These are phyloP conservation scores for Carpinus viminea DNA, from an alignment of 306 rosid species.

Conservation along the genomic window DNA sequence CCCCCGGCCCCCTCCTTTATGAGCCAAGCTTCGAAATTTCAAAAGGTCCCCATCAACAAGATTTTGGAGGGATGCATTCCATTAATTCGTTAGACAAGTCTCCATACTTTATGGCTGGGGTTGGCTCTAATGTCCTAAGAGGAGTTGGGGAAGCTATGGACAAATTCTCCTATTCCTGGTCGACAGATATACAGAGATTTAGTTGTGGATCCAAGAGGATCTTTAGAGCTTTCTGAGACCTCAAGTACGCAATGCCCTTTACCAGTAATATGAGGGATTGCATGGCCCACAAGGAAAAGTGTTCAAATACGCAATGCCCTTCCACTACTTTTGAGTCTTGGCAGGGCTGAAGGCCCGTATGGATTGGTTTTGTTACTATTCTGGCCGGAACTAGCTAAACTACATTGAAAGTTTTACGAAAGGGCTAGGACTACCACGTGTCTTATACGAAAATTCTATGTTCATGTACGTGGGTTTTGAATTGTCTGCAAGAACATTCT, in stretches of 20 bases:
- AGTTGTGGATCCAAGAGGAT: slow-evolving; percentile 50
- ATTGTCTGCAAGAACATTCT: background rate
- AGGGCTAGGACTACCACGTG: background rate
- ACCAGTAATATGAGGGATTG: slow-evolving; percentile 42
- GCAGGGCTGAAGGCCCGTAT: too few species aligned
- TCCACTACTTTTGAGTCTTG: too few species aligned
- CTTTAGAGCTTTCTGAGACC: slow-evolving; percentile 45
- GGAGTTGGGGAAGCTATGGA: slow-evolving; percentile 22
- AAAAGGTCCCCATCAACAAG: slow-evolving; percentile 42
- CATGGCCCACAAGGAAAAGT: slow-evolving; percentile 19
- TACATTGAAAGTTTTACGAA: background rate
- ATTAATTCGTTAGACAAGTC: slow-evolving; percentile 42
- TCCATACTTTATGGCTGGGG: slow-evolving; percentile 27
- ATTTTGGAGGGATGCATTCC: slow-evolving; percentile 42
- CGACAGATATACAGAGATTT: slow-evolving; percentile 21
- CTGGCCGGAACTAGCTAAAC: background rate
- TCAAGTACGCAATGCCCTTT: slow-evolving; percentile 56
- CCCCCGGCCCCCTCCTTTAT: background rate
- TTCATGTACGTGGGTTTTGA: background rate
- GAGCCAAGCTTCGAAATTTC: background rate
- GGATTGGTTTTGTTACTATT: too few species aligned
- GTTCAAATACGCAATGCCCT: background rate
- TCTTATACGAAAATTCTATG: background rate
- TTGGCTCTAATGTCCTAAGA: slow-evolving; percentile 28
- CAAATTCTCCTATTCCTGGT: slow-evolving; percentile 21